Evolutionary conservation across 129 eudicot genomes (phyloP), one percentile per base, ranked within the genome.

Genomic region (Chrysanthemum lavandulifolium): DNA sequence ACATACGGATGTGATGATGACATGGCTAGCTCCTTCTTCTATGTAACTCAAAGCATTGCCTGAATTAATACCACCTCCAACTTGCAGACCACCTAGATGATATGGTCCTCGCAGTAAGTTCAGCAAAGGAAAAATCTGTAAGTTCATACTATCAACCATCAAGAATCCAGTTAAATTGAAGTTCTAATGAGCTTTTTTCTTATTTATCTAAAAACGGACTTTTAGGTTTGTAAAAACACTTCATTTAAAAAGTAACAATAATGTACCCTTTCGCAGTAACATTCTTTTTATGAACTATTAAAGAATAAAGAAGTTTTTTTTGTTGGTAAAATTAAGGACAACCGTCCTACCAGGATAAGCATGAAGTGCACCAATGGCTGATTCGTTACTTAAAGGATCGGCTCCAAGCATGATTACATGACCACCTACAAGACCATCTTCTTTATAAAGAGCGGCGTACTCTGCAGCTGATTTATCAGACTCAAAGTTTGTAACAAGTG

Each of bases 321-420:
- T 29, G 31, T 29, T 61, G 23, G 66, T 52, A 13, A 5, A 51
- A 36, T 2, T 51, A 45, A 48, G 31, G 58, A 49, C 27, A 66
- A 64, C 18, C 18, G 66, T 45, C 76, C 55, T 79, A 94, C 97
- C 99, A 54, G 99, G 99, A 88, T 86, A 94, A 70, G 97, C 97
- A 75, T 65, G 93, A 21, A 94, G 84, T 36, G 99, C 99, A 69
- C 85, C 89, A 61, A 88, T 74, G 36, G 99, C 94, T 53, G 99
- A 90, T 60, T 86, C 76, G 58, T 78, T 86, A 80, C 99, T 94
- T 75, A 94, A 84, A 68, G 96, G 96, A 76, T 94, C 99, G 57
- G 96, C 96, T 69, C 99, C 99, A 77, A 94, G 87, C 99, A 94
- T 94, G 71, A 94, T 90, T 57, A 82, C 99, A 82, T 94, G 99